A percentile compares a stretch with the other conserved stretches of the same genome.
These are phyloP conservation scores for Bolboschoenoplectus hybrid DNA, from an alignment of 202 grass and related monocot genomes.

Conservation along the genomic window DNA sequence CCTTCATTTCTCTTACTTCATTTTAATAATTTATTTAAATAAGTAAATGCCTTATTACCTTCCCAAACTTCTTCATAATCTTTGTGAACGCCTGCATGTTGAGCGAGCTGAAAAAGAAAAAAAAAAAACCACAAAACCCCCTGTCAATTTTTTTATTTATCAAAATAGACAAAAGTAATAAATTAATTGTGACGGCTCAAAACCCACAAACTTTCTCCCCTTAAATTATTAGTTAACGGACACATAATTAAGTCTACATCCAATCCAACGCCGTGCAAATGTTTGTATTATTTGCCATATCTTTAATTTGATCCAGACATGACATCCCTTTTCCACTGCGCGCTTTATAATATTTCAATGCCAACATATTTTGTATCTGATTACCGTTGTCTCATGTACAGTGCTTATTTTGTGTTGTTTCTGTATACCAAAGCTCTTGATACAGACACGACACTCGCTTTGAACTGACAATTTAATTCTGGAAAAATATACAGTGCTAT, in stretches of 20 bases:
- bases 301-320: background rate
- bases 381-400: background rate
- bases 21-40: background rate
- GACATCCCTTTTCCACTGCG: background rate
- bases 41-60: slow-evolving; percentile 36
- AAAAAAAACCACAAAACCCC: slow-evolving; percentile 26
- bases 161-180: background rate
- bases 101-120: slow-evolving; percentile 35
- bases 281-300: background rate
- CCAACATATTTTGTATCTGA: background rate
- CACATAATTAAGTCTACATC: background rate
- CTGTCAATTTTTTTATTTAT: slow-evolving; percentile 18
- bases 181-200: background rate
- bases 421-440: background rate
- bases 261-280: background rate
- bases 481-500: no score
- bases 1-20: slow-evolving; percentile 36
- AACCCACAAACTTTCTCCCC: background rate
- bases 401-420: no score
- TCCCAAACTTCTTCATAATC: slow-evolving; percentile 57
- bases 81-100: slow-evolving; percentile 54
- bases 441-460: background rate
- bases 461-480: background rate
- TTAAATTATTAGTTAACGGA: slow-evolving; percentile 15
- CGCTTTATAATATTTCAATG: background rate